Evolutionary conservation across 257 asterid genomes (phyloP).

Genomic region (Ballota nigra): DNA sequence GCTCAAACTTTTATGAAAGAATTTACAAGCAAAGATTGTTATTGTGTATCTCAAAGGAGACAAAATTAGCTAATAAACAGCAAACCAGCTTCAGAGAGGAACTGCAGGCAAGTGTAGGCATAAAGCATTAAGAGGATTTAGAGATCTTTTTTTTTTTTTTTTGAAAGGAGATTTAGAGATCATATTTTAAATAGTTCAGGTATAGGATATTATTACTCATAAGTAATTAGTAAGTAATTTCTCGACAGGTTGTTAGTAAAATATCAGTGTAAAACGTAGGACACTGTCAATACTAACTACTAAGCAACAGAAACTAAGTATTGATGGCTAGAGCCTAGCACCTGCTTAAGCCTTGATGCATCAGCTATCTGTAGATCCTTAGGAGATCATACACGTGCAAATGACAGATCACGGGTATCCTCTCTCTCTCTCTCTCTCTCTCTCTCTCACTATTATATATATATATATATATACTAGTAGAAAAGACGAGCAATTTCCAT

Average conservation of each 20-base stretch:
- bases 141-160: too few species aligned
- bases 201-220: not conserved
- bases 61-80: not conserved
- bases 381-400: not conserved
- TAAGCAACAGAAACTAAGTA: constrained; percentile 5
- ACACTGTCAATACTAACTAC: not conserved
- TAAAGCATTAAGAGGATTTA: not conserved
- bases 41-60: not conserved
- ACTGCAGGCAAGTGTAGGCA: not conserved
- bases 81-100: constrained; percentile 3
- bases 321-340: not conserved
- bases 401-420: not conserved
- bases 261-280: not conserved
- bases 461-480: too few species aligned
- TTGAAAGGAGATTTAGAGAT: too few species aligned
- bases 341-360: not conserved
- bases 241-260: not conserved
- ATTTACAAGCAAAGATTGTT: not conserved
- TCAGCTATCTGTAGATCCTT: not conserved
- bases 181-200: not conserved
- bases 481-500: not conserved
- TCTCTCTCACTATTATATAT: too few species aligned
- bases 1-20: not conserved
- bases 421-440: too few species aligned
- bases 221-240: not conserved